Evolutionary conservation across 441 rosid genomes (phyloP), one percentile per base, ranked within the genome.

Genomic region (Manihot esculenta): DNA sequence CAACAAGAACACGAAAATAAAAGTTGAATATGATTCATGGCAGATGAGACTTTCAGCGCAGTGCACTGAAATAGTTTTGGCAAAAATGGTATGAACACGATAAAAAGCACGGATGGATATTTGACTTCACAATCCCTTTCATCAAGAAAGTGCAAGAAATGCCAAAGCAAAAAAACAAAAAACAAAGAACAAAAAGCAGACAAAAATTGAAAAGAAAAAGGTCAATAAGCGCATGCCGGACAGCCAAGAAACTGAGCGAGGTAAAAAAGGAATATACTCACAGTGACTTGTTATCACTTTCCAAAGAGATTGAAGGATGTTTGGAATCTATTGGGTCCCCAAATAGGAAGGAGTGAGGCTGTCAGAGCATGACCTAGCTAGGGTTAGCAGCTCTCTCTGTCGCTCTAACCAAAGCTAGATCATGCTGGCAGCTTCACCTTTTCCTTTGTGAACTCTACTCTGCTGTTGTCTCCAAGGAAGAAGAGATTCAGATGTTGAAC

Each of bases 371-470:
- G 97, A 92, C 92, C 96, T 92, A 88, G 73, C 88, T 72, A 77
- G 77, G 89, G 87, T 84, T 88, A 85, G 77, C 20, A 11, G 1
- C 23, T 13, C 41, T 62, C 33, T 45, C 14, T 30, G 4, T 1
- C 23, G 10, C 23, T 27, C 86, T 71, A 87, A 82, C 92, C 89
- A 53, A 61, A 83, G 85, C 78, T 87, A 92, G 96, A 90, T 92
- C 97, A 92, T 89, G 96, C 97, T 88, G 96, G 92, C 94, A 92
- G 96, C 96, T 88, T 92, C 97, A 92, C 97, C 81, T 80, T 72
- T 92, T 92, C 97, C 97, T 69, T 80, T 70, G 84, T 57, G 82
- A 82, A 84, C 86, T 79, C 72, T 3, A 18, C 1, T 7, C 26
- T 23, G 48, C 12, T 17, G 45, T 20, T 17, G 50, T 54, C 13